Percentiles rank a stretch among this genome's conserved stretches.
Conservation (phyloP, 352 stramenopile species). For the Globisporangium paroecandrum region DNA sequence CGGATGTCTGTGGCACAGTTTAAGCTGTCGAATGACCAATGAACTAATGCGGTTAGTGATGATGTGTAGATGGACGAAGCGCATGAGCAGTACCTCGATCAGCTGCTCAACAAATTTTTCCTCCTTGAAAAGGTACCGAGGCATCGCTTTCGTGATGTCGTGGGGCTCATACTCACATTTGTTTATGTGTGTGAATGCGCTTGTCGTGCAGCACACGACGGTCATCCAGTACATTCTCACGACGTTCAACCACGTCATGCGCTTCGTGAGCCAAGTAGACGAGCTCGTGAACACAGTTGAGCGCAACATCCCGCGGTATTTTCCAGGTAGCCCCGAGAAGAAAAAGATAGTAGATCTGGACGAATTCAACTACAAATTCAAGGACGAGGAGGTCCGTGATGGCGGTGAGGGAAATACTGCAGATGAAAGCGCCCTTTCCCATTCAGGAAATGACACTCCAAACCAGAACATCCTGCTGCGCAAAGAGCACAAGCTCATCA, state of each 20-base stretch:
- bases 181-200: neutral
- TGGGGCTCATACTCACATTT: neutral
- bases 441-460: neutral
- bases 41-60: conserved; percentile 1
- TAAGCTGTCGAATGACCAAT: conserved; percentile 21
- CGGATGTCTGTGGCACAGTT: neutral
- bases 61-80: conserved; percentile 49
- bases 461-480: conserved; percentile 2
- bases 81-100: conserved; percentile 61
- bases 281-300: conserved; percentile 49
- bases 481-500: conserved; percentile 18
- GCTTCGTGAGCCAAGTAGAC: conserved; percentile 51
- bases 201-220: conserved; percentile 37
- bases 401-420: conserved; percentile 3
- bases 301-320: conserved; percentile 38
- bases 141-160: neutral
- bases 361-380: neutral
- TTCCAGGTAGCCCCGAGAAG: conserved; percentile 18
- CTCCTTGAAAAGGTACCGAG: conserved; percentile 57
- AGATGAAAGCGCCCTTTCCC: neutral
- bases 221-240: conserved; percentile 71
- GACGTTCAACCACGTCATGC: conserved; percentile 73
- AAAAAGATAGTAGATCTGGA: neutral
- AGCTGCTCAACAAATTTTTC: conserved; percentile 68
- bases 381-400: neutral